phyloP scores from a whole-genome alignment of 2,329 filamentous ascomycete genomes.

The Fusarium longipes region DNA sequence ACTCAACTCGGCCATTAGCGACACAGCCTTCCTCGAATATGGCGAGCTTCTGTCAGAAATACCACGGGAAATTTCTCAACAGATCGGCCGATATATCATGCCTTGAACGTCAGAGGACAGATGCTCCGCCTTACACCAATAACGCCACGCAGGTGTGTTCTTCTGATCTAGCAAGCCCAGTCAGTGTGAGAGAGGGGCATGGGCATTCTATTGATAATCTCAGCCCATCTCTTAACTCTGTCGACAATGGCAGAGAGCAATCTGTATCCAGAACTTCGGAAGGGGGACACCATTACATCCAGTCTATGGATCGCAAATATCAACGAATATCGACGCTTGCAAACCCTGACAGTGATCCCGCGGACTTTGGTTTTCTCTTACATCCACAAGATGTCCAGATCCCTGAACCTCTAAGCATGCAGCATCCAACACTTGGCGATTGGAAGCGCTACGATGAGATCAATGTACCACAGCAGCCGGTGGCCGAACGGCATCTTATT shows the following conservation, averaged over 20 bases:
- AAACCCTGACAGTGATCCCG: neutral
- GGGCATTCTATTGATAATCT: neutral
- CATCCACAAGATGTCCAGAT: neutral
- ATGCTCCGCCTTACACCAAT: neutral
- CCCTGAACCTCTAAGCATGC: neutral
- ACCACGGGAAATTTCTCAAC: neutral
- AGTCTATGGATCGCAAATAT: neutral
- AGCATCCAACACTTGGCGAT: neutral
- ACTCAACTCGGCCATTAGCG: neutral
- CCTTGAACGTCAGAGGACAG: neutral
- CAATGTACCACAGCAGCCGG: neutral
- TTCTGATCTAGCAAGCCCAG: neutral
- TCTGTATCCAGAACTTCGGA: slow-evolving; percentile 3
- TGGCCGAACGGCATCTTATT: neutral
- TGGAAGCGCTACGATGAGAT: neutral
- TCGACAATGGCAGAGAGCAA: neutral
- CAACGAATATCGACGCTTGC: neutral
- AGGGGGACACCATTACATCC: slow-evolving; percentile 12
- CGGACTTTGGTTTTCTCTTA: neutral
- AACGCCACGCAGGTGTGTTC: neutral
- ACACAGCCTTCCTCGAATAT: neutral
- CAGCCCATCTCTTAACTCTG: neutral
- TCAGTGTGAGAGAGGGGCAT: neutral
- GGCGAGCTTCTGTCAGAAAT: neutral
- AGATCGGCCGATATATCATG: neutral